Evolutionary conservation across 139 green algal genomes (phyloP).

Genomic region (Asterochloris sp.): DNA sequence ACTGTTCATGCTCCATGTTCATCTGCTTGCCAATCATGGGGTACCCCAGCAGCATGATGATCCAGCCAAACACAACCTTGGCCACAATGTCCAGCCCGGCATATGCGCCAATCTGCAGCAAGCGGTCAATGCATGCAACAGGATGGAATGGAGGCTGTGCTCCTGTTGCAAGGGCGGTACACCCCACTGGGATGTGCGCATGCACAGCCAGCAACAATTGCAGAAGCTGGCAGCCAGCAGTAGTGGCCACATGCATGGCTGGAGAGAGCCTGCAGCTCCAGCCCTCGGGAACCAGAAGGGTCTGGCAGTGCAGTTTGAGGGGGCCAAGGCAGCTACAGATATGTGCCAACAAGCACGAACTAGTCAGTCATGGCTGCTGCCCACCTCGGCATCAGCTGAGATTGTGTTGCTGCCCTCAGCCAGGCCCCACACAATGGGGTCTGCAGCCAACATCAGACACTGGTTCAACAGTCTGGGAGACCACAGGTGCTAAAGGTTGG

Average conservation of each 20-base stretch:
- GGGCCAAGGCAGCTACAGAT: neutral
- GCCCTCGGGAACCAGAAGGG: neutral
- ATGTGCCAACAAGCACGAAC: neutral
- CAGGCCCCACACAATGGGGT: conserved; percentile 27
- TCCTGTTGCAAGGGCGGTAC: neutral
- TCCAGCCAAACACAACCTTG: conserved; percentile 22
- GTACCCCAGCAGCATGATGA: neutral
- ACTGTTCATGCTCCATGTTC: conserved; percentile 5
- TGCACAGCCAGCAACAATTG: neutral
- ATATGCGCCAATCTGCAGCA: conserved; percentile 15
- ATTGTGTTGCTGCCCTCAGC: conserved; percentile 15
- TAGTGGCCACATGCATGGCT: neutral
- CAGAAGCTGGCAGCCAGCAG: neutral
- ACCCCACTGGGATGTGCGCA: neutral
- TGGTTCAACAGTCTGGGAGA: too few relatives aligned
- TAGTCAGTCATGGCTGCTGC: neutral
- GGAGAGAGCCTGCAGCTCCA: neutral
- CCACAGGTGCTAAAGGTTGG: too few relatives aligned
- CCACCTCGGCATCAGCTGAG: conserved; percentile 16
- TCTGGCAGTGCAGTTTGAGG: neutral
- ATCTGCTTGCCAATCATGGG: neutral
- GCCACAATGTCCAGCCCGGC: conserved; percentile 21
- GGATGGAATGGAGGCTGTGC: neutral
- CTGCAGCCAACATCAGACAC: neutral
- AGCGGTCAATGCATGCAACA: neutral